phyloP scores from a whole-genome alignment of 352 stramenopile species.

The Globisporangium carolinianum region DNA sequence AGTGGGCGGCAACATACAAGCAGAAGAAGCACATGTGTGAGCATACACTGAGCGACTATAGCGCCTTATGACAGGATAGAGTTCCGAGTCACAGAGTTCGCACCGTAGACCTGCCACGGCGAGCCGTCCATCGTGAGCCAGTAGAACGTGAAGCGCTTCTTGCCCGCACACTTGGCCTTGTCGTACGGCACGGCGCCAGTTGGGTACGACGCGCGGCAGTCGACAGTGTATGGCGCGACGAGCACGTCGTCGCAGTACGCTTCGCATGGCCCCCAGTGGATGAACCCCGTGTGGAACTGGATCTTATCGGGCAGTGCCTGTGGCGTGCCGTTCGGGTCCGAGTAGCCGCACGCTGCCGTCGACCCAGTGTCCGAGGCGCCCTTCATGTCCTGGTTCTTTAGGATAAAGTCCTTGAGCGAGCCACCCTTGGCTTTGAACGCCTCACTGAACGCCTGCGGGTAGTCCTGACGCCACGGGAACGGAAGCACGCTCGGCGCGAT shows the following conservation, averaged over 20 bases:
- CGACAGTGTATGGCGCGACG: constrained; percentile 6
- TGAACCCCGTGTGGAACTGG: constrained; percentile 18
- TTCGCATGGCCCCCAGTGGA: constrained; percentile 13
- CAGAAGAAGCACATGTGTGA: neutral
- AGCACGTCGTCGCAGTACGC: constrained; percentile 12
- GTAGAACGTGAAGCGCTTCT: constrained; percentile 12
- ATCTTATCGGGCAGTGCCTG: constrained; percentile 9
- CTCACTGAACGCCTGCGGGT: constrained; percentile 2
- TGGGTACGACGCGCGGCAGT: constrained; percentile 11
- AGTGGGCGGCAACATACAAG: too few species aligned
- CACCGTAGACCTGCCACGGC: constrained; percentile 15
- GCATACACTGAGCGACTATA: neutral
- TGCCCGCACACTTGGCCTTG: constrained; percentile 7
- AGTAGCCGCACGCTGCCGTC: constrained; percentile 3
- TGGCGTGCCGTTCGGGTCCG: constrained; percentile 2
- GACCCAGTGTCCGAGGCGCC: neutral
- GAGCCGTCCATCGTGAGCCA: constrained; percentile 14
- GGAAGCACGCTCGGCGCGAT: constrained; percentile 1
- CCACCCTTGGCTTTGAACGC: constrained; percentile 4
- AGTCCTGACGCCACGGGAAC: constrained; percentile 8
- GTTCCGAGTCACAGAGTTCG: neutral
- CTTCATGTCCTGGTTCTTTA: constrained; percentile 23
- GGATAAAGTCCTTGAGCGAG: constrained; percentile 24
- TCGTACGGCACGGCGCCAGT: constrained; percentile 9
- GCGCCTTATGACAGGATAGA: neutral